These are phyloP conservation scores for Helianthus tuberosus DNA, from an alignment of 129 eudicot species.

Conservation along the genomic window DNA sequence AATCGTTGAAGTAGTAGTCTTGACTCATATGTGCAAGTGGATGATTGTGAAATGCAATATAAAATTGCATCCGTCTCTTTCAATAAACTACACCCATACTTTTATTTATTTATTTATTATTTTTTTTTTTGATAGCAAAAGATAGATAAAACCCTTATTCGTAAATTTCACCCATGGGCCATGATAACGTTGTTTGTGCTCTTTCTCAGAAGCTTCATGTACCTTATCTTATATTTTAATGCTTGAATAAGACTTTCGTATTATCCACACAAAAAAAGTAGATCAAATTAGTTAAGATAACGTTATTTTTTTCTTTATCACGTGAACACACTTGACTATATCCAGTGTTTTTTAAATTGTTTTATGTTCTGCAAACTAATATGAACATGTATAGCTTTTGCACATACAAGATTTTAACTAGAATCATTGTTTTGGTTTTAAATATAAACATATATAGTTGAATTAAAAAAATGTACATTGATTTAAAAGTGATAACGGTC, in stretches of 20 bases:
- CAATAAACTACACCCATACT: conserved; percentile 9
- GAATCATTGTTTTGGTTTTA: too few species aligned
- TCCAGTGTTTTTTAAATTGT: too few species aligned
- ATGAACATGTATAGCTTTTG: too few species aligned
- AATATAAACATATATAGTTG: too few species aligned
- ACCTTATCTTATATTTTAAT: conserved; percentile 18
- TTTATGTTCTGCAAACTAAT: too few species aligned
- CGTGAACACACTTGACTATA: too few species aligned
- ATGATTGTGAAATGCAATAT: conserved; percentile 22
- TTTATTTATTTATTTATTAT: neutral
- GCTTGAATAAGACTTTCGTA: conserved; percentile 4
- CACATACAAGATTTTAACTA: too few species aligned
- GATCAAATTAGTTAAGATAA: neutral
- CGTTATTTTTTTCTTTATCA: neutral
- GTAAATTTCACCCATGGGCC: conserved; percentile 6
- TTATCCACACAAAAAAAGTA: neutral
- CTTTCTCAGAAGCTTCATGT: neutral
- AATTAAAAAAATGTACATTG: too few species aligned
- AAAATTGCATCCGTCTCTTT: conserved; percentile 4
- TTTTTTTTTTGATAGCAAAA: neutral
- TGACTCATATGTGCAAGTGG: conserved; percentile 19
- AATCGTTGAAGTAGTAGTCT: conserved; percentile 9
- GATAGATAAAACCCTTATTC: neutral
- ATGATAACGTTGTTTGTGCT: conserved; percentile 5
- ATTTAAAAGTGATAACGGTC: too few species aligned